Evolutionary conservation across 352 stramenopile species (phyloP).

Genomic region (Salisapilia sapeloensis): DNA sequence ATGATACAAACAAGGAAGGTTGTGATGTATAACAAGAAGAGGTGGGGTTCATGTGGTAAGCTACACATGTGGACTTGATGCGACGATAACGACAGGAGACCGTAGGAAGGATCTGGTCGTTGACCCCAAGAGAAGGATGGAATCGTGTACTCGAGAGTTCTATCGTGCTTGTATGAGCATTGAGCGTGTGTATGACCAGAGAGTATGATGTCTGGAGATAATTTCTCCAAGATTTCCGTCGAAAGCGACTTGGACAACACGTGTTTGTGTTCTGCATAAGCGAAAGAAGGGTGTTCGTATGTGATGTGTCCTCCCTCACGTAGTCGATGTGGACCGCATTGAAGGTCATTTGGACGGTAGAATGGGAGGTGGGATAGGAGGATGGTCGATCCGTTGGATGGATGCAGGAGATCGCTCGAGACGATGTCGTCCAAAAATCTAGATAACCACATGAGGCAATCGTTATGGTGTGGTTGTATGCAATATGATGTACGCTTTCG

Average conservation of each 20-base stretch:
- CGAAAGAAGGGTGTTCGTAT: constrained; percentile 55
- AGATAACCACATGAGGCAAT: constrained; percentile 1
- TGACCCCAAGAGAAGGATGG: constrained; percentile 67
- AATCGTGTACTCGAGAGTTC: constrained; percentile 31
- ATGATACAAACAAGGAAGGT: too few species aligned
- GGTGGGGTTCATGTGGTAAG: constrained; percentile 2
- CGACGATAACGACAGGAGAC: constrained; percentile 13
- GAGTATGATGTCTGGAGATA: constrained; percentile 33
- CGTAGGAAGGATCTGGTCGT: constrained; percentile 62
- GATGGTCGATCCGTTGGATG: constrained; percentile 14
- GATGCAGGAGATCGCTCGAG: constrained; percentile 7
- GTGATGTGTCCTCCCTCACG: constrained; percentile 45
- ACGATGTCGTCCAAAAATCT: constrained; percentile 32
- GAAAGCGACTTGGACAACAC: constrained; percentile 45
- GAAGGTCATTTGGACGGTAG: constrained; percentile 30
- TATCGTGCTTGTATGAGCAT: constrained; percentile 26
- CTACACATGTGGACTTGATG: constrained; percentile 2
- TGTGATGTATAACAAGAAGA: constrained; percentile 7
- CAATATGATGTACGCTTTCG: constrained; percentile 14
- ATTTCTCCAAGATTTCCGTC: constrained; percentile 18
- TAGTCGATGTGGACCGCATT: constrained; percentile 25
- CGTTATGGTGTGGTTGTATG: neutral
- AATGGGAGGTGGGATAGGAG: constrained; percentile 50
- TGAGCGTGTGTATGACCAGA: constrained; percentile 64
- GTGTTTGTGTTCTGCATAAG: constrained; percentile 44